Evolutionary conservation across 768 basidiomycete species (phyloP).

Genomic region (Zangia roseola): DNA sequence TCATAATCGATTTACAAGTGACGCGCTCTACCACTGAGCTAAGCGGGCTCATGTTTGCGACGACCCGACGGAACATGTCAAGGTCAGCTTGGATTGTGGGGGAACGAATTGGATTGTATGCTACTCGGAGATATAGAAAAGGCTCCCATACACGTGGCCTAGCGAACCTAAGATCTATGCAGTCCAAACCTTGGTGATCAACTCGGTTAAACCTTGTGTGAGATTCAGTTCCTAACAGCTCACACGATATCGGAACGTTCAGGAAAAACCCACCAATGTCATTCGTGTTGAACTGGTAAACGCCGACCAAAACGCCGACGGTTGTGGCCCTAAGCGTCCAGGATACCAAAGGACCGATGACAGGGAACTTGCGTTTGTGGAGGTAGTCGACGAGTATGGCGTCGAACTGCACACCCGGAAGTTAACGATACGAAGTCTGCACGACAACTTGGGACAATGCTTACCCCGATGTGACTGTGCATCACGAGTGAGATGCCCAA

Average conservation of each 20-base stretch:
- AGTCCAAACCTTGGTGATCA: slow-evolving; percentile 79
- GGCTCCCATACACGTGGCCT: neutral
- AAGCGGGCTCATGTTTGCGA: slow-evolving; percentile 27
- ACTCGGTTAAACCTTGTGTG: slow-evolving; percentile 73
- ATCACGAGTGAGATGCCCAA: slow-evolving; percentile 86
- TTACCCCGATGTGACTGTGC: slow-evolving; percentile 93
- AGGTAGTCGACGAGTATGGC: slow-evolving; percentile 82
- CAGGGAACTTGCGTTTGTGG: slow-evolving; percentile 91
- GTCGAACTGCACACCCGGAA: slow-evolving; percentile 57
- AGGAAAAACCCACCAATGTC: slow-evolving; percentile 75
- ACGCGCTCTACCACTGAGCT: slow-evolving; percentile 48
- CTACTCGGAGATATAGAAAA: neutral
- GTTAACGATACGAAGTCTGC: neutral
- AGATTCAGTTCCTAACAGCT: neutral
- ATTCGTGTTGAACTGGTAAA: slow-evolving; percentile 98
- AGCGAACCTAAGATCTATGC: slow-evolving; percentile 45
- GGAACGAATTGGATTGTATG: neutral
- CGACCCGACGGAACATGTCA: too few relatives aligned
- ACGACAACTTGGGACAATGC: slow-evolving; percentile 15
- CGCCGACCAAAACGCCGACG: slow-evolving; percentile 78
- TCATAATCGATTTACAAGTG: slow-evolving; percentile 38
- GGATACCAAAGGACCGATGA: slow-evolving; percentile 61
- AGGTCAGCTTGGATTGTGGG: too few relatives aligned
- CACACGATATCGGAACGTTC: neutral
- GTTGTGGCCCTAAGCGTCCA: slow-evolving; percentile 82